These are phyloP conservation scores for Termitomyces bulborhizus DNA, from an alignment of 768 basidiomycete genomes.

Conservation along the genomic window DNA sequence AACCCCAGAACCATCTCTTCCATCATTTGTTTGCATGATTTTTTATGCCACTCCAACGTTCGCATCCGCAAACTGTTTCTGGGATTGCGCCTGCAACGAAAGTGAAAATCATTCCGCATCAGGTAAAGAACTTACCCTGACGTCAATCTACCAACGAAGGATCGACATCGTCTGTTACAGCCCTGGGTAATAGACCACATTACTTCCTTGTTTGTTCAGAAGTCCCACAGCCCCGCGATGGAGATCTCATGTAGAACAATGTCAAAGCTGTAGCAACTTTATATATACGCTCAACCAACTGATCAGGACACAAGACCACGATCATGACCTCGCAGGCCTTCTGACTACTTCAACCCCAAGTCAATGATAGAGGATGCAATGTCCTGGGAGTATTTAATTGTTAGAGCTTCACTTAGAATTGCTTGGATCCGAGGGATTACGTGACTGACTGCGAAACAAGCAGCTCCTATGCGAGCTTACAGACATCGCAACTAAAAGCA, in stretches of 20 bases:
- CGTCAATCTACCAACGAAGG: background rate
- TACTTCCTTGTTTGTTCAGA: background rate
- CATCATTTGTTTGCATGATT: background rate
- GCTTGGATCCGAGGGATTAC: background rate
- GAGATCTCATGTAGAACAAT: background rate
- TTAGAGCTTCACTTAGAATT: background rate
- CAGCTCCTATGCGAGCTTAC: background rate
- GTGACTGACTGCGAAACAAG: background rate
- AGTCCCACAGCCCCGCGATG: background rate
- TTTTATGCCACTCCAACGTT: background rate
- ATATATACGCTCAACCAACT: background rate
- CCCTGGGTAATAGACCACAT: background rate
- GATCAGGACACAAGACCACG: conserved; percentile 1
- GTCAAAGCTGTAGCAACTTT: background rate
- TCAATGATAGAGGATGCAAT: conserved; percentile 1
- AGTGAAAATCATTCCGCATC: background rate
- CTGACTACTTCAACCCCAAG: background rate
- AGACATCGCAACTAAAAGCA: background rate
- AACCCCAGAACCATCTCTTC: background rate
- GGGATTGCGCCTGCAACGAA: background rate
- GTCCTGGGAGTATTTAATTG: background rate
- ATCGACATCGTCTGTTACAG: background rate
- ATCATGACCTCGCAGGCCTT: background rate
- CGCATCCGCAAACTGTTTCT: background rate
- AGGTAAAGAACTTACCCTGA: background rate